These are phyloP conservation scores for Penicillium alfredii DNA, from an alignment of 495 filamentous ascomycete species.

Conservation along the genomic window DNA sequence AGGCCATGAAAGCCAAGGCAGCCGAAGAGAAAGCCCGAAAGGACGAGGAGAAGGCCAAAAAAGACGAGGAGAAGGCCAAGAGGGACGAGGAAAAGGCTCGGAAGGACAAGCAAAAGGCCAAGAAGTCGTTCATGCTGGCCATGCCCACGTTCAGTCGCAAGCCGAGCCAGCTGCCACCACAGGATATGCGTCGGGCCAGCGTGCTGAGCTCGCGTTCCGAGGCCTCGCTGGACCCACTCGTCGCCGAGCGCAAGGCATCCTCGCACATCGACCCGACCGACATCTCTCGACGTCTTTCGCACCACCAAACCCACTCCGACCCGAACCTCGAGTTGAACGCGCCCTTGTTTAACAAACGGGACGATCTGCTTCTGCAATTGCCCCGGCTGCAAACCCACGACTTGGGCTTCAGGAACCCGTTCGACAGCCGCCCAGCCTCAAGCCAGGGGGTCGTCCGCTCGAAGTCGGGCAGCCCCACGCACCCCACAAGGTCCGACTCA, in stretches of 20 bases:
- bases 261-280: too few relatives aligned
- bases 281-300: constrained; percentile 4
- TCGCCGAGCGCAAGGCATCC: neutral
- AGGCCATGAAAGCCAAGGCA: too few relatives aligned
- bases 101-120: constrained; percentile 2
- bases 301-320: constrained; percentile 12
- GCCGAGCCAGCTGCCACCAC: neutral
- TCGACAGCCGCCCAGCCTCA: constrained; percentile 3
- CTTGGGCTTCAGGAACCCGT: constrained; percentile 7
- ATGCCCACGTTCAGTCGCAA: constrained; percentile 14
- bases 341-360: constrained; percentile 17
- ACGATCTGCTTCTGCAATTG: constrained; percentile 25
- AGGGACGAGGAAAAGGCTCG: neutral
- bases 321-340: constrained; percentile 7
- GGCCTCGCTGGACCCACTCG: constrained; percentile 9
- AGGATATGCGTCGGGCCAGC: constrained; percentile 3
- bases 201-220: constrained; percentile 13
- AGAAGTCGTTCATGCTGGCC: constrained; percentile 15
- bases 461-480: neutral
- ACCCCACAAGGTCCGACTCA: neutral
- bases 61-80: neutral
- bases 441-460: too few relatives aligned
- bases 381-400: constrained; percentile 36
- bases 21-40: constrained; percentile 2
- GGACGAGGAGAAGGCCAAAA: constrained; percentile 1